Evolutionary conservation across 306 rosid species (phyloP).

Genomic region (Cicer judaicum): DNA sequence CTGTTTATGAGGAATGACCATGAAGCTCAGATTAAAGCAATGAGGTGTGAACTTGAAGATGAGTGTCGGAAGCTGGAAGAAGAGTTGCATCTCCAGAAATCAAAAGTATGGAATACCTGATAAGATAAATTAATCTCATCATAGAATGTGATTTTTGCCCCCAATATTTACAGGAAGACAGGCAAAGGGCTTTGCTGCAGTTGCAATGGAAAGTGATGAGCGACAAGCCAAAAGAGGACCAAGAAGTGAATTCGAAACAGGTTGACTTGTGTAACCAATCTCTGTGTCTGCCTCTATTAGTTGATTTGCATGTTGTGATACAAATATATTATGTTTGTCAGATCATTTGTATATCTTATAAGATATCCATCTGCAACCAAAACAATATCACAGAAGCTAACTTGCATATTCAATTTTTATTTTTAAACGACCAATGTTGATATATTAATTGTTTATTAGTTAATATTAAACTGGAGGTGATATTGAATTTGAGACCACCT

Average conservation of each 20-base stretch:
- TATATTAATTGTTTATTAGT: no score
- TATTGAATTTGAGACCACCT: no score
- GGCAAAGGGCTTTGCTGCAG: slow-evolving; percentile 91
- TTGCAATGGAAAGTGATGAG: slow-evolving; percentile 98
- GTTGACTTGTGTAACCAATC: slow-evolving; percentile 47
- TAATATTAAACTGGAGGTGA: no score
- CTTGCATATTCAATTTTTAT: neutral
- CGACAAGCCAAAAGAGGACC: slow-evolving; percentile 82
- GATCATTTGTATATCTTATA: slow-evolving; percentile 15
- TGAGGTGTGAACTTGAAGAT: slow-evolving; percentile 82
- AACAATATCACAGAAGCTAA: slow-evolving; percentile 2
- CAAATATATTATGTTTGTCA: slow-evolving; percentile 26
- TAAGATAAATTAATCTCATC: slow-evolving; percentile 31
- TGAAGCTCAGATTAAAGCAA: slow-evolving; percentile 76
- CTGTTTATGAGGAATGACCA: slow-evolving; percentile 69
- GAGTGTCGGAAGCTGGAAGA: slow-evolving; percentile 83
- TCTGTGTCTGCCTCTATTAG: slow-evolving; percentile 25
- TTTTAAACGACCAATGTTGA: no score
- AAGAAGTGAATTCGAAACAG: slow-evolving; percentile 87
- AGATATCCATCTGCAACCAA: slow-evolving; percentile 26
- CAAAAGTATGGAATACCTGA: slow-evolving; percentile 66
- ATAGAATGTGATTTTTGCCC: neutral
- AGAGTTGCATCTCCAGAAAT: slow-evolving; percentile 86
- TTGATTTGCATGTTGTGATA: slow-evolving; percentile 31
- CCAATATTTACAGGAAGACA: slow-evolving; percentile 75